Evolutionary conservation across 1,284 basidiomycete genomes (phyloP).

Genomic region (Sporisorium exsertum): DNA sequence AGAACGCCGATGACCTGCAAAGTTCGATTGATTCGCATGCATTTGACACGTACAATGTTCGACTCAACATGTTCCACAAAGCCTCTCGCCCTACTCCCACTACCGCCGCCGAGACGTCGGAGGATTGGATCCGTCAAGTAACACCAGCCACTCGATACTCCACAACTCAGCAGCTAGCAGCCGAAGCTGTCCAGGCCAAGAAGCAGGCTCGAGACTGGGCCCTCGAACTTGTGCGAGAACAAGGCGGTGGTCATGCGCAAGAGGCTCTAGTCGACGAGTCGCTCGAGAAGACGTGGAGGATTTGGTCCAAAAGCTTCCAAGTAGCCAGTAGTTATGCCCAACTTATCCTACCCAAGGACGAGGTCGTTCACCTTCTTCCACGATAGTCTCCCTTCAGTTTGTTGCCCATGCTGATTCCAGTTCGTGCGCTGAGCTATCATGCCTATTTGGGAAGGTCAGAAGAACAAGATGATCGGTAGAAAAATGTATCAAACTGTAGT

Average conservation of each 20-base stretch:
- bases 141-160: background rate
- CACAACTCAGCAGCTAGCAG: background rate
- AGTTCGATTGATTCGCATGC: background rate
- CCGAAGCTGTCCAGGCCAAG: background rate
- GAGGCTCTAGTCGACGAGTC: background rate
- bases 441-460: too few species aligned
- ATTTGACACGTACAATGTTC: background rate
- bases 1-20: background rate
- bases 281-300: background rate
- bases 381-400: background rate
- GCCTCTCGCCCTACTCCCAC: background rate
- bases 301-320: background rate
- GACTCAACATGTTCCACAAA: background rate
- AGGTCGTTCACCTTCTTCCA: too few species aligned
- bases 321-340: too few species aligned
- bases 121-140: background rate
- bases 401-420: background rate
- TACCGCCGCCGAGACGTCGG: too few species aligned
- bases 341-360: too few species aligned
- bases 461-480: too few species aligned
- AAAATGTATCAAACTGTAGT: too few species aligned
- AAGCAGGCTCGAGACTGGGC: too few species aligned
- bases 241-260: background rate
- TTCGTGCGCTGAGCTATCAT: background rate
- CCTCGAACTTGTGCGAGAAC: too few species aligned